phyloP scores from a whole-genome alignment of 2,329 filamentous ascomycete species.

The Ceratocystis ficicola region DNA sequence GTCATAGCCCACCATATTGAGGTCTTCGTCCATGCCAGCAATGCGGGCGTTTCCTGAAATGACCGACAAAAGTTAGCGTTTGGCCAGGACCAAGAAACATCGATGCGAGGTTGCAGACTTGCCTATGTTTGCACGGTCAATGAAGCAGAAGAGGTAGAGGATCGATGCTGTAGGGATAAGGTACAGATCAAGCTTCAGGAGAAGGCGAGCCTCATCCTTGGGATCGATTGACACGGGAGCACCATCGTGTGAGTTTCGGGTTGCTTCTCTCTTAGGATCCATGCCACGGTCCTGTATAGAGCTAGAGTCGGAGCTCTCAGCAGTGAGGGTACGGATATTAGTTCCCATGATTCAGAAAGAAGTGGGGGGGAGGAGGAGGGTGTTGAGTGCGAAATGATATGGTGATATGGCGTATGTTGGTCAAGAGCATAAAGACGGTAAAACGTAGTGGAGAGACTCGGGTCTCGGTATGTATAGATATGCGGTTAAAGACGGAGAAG shows the following conservation, averaged over 20 bases:
- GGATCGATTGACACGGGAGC: slow-evolving; percentile 42
- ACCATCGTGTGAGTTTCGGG: neutral
- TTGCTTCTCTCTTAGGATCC: neutral
- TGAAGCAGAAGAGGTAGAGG: slow-evolving; percentile 62
- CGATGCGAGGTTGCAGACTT: slow-evolving; percentile 23
- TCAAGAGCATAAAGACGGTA: too few relatives aligned
- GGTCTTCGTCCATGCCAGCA: slow-evolving; percentile 51
- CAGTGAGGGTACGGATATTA: too few relatives aligned
- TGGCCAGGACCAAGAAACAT: neutral
- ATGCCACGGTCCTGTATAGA: neutral
- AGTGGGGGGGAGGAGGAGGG: too few relatives aligned
- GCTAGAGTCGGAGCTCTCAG: neutral
- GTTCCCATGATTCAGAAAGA: too few relatives aligned
- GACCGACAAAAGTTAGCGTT: neutral
- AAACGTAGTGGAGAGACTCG: too few relatives aligned
- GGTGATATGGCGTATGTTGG: too few relatives aligned
- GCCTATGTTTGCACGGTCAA: slow-evolving; percentile 64
- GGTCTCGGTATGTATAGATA: too few relatives aligned
- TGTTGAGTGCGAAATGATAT: too few relatives aligned
- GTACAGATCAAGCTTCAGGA: slow-evolving; percentile 52
- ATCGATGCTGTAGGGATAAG: slow-evolving; percentile 54
- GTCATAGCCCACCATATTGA: slow-evolving; percentile 48
- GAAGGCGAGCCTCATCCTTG: slow-evolving; percentile 44
- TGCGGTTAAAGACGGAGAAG: neutral
- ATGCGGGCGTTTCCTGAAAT: slow-evolving; percentile 52